These are phyloP conservation scores for Neonectria ditissima DNA, from an alignment of 2,329 filamentous ascomycete species.

Conservation along the genomic window DNA sequence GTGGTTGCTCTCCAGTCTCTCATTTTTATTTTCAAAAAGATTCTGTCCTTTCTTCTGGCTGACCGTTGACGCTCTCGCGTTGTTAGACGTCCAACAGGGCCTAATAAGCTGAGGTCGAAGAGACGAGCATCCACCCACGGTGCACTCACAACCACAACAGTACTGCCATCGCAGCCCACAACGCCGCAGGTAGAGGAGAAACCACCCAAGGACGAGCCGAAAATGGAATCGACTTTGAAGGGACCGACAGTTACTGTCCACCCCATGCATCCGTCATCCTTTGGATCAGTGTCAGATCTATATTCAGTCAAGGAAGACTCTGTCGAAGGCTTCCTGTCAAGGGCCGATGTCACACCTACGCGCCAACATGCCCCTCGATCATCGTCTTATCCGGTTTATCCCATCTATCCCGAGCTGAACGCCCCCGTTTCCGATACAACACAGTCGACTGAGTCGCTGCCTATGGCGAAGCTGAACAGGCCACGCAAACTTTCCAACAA, in stretches of 20 bases:
- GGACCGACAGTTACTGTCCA: constrained; percentile 37
- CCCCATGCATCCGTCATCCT: constrained; percentile 38
- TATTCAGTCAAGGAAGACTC: constrained; percentile 36
- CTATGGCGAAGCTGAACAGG: constrained; percentile 48
- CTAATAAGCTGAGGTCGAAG: constrained; percentile 44
- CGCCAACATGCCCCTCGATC: constrained; percentile 30
- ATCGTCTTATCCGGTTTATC: constrained; percentile 39
- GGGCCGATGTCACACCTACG: constrained; percentile 17
- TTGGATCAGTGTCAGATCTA: constrained; percentile 34
- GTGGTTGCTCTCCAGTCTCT: constrained; percentile 8
- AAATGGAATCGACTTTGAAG: constrained; percentile 35
- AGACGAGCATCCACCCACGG: constrained; percentile 39
- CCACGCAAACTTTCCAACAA: constrained; percentile 52
- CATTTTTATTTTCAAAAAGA: constrained; percentile 6
- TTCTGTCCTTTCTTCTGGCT: constrained; percentile 19
- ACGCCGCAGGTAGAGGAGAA: constrained; percentile 15
- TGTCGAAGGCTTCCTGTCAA: constrained; percentile 33
- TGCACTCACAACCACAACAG: constrained; percentile 24
- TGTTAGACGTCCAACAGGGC: constrained; percentile 38
- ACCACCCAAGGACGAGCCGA: constrained; percentile 26
- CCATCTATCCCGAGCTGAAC: constrained; percentile 50
- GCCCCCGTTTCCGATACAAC: constrained; percentile 39
- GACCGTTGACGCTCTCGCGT: constrained; percentile 21
- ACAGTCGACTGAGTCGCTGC: constrained; percentile 35
- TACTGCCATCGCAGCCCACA: constrained; percentile 21